Evolutionary conservation across 108 stramenopile genomes (phyloP).

Genomic region (Cyclostephanos invisitatus): DNA sequence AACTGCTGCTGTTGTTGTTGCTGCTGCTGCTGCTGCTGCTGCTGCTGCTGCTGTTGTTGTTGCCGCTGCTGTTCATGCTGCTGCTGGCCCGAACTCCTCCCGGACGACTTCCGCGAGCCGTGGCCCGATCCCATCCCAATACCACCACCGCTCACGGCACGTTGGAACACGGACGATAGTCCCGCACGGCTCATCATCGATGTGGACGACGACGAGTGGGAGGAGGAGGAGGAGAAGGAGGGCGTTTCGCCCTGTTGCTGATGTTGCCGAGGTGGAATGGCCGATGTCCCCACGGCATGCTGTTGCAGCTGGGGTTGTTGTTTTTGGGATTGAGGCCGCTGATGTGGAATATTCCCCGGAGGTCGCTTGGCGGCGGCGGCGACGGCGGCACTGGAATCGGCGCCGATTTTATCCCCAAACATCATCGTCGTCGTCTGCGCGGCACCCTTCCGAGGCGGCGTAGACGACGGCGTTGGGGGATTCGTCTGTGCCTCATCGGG

Average conservation of each 20-base stretch:
- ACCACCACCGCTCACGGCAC: slow-evolving; percentile 18
- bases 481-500: slow-evolving; percentile 4
- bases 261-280: slow-evolving; percentile 7
- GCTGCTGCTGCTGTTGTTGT: slow-evolving; percentile 5
- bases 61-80: not conserved
- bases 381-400: not conserved
- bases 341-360: not conserved
- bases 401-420: slow-evolving; percentile 3
- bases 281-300: slow-evolving; percentile 2
- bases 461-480: not conserved
- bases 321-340: slow-evolving; percentile 15
- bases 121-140: not conserved
- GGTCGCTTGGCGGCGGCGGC: not conserved
- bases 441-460: slow-evolving; percentile 4
- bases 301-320: slow-evolving; percentile 10
- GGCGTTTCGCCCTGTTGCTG: slow-evolving; percentile 2
- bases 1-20: slow-evolving; percentile 20
- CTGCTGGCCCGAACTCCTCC: slow-evolving; percentile 1
- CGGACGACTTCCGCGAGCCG: not conserved
- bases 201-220: slow-evolving; percentile 3
- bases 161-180: slow-evolving; percentile 44
- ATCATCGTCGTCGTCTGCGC: slow-evolving; percentile 11
- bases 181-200: slow-evolving; percentile 40
- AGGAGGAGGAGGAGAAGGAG: not conserved
- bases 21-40: slow-evolving; percentile 16